These are phyloP conservation scores for Yamadazyma atmosphaerica DNA, from an alignment of 1,139 yeast species.

Conservation along the genomic window DNA sequence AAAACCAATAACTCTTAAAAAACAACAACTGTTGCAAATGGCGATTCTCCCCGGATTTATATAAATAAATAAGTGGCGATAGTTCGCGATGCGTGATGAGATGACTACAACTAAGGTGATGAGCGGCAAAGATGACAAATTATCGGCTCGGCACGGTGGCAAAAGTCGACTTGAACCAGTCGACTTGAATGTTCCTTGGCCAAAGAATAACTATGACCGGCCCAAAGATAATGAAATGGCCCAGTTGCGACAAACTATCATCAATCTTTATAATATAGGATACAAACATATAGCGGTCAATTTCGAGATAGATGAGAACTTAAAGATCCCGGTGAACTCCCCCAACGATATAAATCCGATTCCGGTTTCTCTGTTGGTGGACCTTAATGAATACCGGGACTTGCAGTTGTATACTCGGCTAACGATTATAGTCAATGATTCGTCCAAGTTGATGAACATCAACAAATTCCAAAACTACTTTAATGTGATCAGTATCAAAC, in stretches of 20 bases:
- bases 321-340: constrained; percentile 52
- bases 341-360: constrained; percentile 40
- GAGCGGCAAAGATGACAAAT: background rate
- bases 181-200: constrained; percentile 84
- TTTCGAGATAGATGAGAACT: constrained; percentile 56
- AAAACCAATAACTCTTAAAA: no score
- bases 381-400: constrained; percentile 26
- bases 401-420: constrained; percentile 65
- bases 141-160: background rate
- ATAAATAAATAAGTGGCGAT: no score
- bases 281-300: constrained; percentile 76
- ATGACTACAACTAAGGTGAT: background rate
- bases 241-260: constrained; percentile 48
- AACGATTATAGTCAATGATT: constrained; percentile 75
- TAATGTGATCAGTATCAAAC: constrained; percentile 82
- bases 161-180: background rate
- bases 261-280: constrained; percentile 63
- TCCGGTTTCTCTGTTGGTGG: constrained; percentile 24
- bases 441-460: constrained; percentile 72
- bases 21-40: no score
- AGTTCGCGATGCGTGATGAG: background rate
- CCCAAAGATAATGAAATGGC: constrained; percentile 56
- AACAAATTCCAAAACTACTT: constrained; percentile 61
- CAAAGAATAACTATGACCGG: no score
- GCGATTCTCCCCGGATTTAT: no score